Percentiles rank a stretch among this genome's conserved stretches.
Conservation (phyloP, 164 flowering plant genomes). For the Tinospora cordifolia region DNA sequence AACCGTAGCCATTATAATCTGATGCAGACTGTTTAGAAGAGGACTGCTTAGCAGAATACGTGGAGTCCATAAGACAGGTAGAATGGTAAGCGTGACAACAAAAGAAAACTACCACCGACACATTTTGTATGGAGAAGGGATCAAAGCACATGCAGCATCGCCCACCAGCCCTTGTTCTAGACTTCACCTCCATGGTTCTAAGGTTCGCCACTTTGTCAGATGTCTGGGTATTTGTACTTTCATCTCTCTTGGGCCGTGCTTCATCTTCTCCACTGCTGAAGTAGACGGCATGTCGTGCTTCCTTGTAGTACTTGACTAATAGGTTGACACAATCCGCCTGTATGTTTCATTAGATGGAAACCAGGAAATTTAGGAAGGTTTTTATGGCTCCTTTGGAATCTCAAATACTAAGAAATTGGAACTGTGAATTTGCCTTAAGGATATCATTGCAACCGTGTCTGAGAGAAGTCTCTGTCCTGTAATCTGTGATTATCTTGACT, state of each 20-base stretch:
- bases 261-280: constrained; percentile 67
- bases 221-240: constrained; percentile 24
- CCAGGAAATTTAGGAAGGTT: constrained; percentile 2
- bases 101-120: constrained; percentile 62
- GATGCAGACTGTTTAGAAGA: constrained; percentile 13
- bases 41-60: constrained; percentile 25
- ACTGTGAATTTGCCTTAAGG: constrained; percentile 52
- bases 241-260: constrained; percentile 40
- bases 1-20: constrained; percentile 31
- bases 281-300: constrained; percentile 79
- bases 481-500: constrained; percentile 88
- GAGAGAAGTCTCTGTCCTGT: constrained; percentile 93
- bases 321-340: constrained; percentile 90
- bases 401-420: not conserved
- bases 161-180: constrained; percentile 68
- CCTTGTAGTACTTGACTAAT: constrained; percentile 80
- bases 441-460: constrained; percentile 96
- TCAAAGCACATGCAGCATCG: constrained; percentile 97
- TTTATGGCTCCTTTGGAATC: not conserved
- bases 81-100: constrained; percentile 92
- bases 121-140: constrained; percentile 58
- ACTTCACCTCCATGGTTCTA: constrained; percentile 48
- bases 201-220: constrained; percentile 25
- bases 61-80: constrained; percentile 66
- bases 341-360: not conserved